Base-by-base conservation (phyloP, 2,329 filamentous ascomycete species). In the Calonectria hawksworthii region DNA sequence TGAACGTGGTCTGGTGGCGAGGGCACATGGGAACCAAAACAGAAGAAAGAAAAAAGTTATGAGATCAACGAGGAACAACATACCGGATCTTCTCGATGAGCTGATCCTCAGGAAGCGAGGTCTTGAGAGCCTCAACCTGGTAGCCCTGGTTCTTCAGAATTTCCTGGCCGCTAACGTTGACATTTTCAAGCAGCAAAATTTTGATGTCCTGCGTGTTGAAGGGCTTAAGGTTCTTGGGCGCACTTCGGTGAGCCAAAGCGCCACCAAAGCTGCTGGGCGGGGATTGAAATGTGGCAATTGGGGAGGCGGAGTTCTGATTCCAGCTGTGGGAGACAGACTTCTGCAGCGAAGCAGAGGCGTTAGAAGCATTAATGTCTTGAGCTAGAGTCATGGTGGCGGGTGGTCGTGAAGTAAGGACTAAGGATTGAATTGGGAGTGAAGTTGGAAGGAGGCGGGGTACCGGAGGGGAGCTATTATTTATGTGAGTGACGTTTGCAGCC, bases 201-300 rank as follows among this genome's bases (percentile, higher is more conserved):
- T 98, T 99, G 87, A 99, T 96, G 83, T 99, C 96, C 83, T 96
- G 93, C 28, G 96, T 97, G 83, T 96, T 94, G 87, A 99, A 99
- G 21, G 97, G 97, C 88, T 98, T 98, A 80, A 99, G 88, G 79
- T 94, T 94, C 87, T 98, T 98, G 44, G 84, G 86, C 78, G 79
- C 86, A 69, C 83, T 87, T 52, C 83, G 82, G 61, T 79, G 83
- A 61, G 85, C 77, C 41, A 85, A 67, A 76, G 86, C 86, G 78
- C 89, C 85, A 54, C 88, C 83, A 86, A 90, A 90, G 86, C 93
- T 94, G 74, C 92, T 90, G 44, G 92, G 88, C 41, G 93, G 93
- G 77, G 94, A 96, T 83, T 94, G 90, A 85, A 97, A 96, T 67
- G 92, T 92, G 59, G 94, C 89, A 61, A 89, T 90, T 34, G 96